Evolutionary conservation across 441 rosid species (phyloP).

Genomic region (Gossypium davidsonii): DNA sequence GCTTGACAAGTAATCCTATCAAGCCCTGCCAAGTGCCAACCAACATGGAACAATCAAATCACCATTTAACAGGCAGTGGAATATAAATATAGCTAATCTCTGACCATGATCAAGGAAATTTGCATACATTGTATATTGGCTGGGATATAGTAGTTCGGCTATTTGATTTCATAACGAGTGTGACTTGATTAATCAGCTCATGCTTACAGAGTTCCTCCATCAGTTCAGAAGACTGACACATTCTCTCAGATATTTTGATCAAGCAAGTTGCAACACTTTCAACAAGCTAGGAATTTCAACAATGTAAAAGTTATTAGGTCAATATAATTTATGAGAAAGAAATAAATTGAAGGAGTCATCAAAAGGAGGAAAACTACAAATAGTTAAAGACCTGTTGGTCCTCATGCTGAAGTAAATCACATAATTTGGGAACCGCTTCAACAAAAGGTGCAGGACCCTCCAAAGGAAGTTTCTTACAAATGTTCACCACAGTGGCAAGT

Average conservation of each 20-base stretch:
- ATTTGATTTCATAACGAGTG: slow-evolving; percentile 57
- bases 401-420: slow-evolving; percentile 87
- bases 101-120: slow-evolving; percentile 15
- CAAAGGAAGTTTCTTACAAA: slow-evolving; percentile 79
- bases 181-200: slow-evolving; percentile 64
- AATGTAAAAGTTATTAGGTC: slow-evolving; percentile 11
- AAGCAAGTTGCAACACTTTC: slow-evolving; percentile 82
- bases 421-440: slow-evolving; percentile 86
- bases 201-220: slow-evolving; percentile 81
- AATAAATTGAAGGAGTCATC: neutral
- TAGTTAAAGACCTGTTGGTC: slow-evolving; percentile 63
- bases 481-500: slow-evolving; percentile 82
- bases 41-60: slow-evolving; percentile 22
- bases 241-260: slow-evolving; percentile 73
- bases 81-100: neutral
- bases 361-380: slow-evolving; percentile 16
- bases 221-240: slow-evolving; percentile 61
- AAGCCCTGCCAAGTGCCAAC: slow-evolving; percentile 68
- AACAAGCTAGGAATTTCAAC: slow-evolving; percentile 59
- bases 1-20: slow-evolving; percentile 82
- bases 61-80: slow-evolving; percentile 1
- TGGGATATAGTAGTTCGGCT: slow-evolving; percentile 77
- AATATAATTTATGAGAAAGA: slow-evolving; percentile 1
- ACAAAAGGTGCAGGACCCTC: slow-evolving; percentile 48
- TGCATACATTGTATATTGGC: slow-evolving; percentile 67